Percentiles rank a stretch among this genome's conserved stretches.
Evolutionary conservation across 2,329 filamentous ascomycete genomes (phyloP).

Genomic region (Diaporthe destruens): DNA sequence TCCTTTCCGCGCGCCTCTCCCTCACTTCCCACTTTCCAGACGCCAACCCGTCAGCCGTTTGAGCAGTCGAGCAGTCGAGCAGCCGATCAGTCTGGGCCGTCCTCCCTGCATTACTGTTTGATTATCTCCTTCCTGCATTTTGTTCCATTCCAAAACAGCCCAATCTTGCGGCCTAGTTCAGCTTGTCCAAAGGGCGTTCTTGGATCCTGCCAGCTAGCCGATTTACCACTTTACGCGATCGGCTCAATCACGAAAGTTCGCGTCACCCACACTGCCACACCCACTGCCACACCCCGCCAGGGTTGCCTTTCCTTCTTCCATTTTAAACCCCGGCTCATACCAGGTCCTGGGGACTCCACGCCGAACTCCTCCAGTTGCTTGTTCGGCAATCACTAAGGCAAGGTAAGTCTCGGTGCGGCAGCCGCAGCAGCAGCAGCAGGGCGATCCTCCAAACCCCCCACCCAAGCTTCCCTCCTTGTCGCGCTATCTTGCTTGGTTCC

Average conservation of each 20-base stretch:
- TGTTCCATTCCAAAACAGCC: slow-evolving; percentile 12
- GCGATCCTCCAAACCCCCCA: slow-evolving; percentile 15
- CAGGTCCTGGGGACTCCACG: slow-evolving; percentile 10
- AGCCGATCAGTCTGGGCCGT: slow-evolving; percentile 15
- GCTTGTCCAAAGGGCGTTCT: neutral
- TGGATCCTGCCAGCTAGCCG: neutral
- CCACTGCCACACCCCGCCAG: neutral
- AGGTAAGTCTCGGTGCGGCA: slow-evolving; percentile 2
- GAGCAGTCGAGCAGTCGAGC: neutral
- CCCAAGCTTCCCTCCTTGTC: slow-evolving; percentile 1
- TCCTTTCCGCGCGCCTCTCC: slow-evolving; percentile 17
- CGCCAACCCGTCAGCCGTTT: slow-evolving; percentile 14
- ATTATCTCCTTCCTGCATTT: slow-evolving; percentile 26
- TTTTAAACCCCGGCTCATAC: neutral
- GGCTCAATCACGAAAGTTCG: slow-evolving; percentile 32
- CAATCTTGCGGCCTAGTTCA: neutral
- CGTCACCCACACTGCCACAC: neutral
- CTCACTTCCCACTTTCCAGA: slow-evolving; percentile 13
- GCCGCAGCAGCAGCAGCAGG: slow-evolving; percentile 5
- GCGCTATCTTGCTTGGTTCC: slow-evolving; percentile 4
- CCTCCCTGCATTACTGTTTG: slow-evolving; percentile 36
- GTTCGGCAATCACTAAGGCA: slow-evolving; percentile 1
- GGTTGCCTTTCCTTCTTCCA: slow-evolving; percentile 21
- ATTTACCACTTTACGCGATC: slow-evolving; percentile 34
- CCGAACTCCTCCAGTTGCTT: slow-evolving; percentile 19